Base-by-base conservation (phyloP, 768 basidiomycete species). In the Mrakia gelida region DNA sequence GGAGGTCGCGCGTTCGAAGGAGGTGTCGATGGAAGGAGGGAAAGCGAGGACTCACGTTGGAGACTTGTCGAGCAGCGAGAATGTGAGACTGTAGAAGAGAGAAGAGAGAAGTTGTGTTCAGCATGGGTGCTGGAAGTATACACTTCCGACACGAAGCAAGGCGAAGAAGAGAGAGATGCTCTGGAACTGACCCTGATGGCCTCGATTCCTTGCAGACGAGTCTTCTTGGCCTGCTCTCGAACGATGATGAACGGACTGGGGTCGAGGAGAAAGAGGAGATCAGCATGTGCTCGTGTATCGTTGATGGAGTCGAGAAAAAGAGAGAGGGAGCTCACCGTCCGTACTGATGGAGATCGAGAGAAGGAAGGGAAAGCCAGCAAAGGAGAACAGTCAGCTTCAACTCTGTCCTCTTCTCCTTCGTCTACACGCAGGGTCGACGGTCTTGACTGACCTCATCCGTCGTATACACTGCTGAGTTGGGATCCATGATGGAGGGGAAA, bases 221-320 rank as follows among this genome's bases (percentile, higher is more conserved):
- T 96, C 88, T 95, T 97, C 87, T 85, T 96, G 75, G 87, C 90
- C 85, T 98, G 96, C 82, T 98, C 95, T 43, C 95, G 89, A 77
- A 98, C 88, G 86, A 98, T 96, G 84, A 98, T 96, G 84, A 98
- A 98, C n/a, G 95, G 96, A 61, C 95, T 65, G 26, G 77, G 28
- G n/a, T 38, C 38, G 7, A 49, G 21, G 26, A n/a, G 13, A 45
- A 61, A 38, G 38, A 38, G 16, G 3, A 56, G 30, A 68, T 81
- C 11, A 80, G 10, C 34, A 21, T 61, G 30, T 76, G 78, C 70
- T 79, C 76, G 74, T 41, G 18, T n/a, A 70, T 63, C 41, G 18
- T 11, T 23, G 18, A 4, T 16, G n/a, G n/a, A n/a, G n/a, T n/a
- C n/a, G n/a, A n/a, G n/a, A n/a, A n/a, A n/a, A 18, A 56, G 38